These are phyloP conservation scores for Cordyceps militaris DNA, from an alignment of 2,329 filamentous ascomycete species.

Conservation along the genomic window DNA sequence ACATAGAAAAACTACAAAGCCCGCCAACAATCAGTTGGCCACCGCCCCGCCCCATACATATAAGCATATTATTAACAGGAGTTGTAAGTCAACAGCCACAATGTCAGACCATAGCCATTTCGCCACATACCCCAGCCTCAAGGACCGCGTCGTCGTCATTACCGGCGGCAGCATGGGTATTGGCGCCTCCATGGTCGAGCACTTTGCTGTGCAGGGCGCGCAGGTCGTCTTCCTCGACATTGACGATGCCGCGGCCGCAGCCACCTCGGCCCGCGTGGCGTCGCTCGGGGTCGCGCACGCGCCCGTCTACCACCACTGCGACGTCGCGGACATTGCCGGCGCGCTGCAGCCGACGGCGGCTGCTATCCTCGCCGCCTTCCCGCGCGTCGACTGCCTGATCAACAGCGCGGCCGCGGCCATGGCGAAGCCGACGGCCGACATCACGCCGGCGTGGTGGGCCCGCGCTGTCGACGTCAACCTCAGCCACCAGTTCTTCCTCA, in stretches of 20 bases:
- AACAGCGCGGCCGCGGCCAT: slow-evolving; percentile 65
- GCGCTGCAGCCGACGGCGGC: slow-evolving; percentile 25
- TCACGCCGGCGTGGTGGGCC: slow-evolving; percentile 32
- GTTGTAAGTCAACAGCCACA: neutral
- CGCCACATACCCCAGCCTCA: slow-evolving; percentile 30
- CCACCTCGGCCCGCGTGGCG: slow-evolving; percentile 18
- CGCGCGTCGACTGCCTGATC: slow-evolving; percentile 72
- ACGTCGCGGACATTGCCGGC: slow-evolving; percentile 27
- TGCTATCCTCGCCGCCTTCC: slow-evolving; percentile 21
- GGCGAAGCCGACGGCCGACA: slow-evolving; percentile 18
- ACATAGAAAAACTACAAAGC: neutral
- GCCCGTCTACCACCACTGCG: slow-evolving; percentile 32
- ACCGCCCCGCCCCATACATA: too few relatives aligned
- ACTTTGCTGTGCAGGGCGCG: slow-evolving; percentile 32
- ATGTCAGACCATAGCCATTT: slow-evolving; percentile 4
- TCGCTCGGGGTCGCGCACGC: slow-evolving; percentile 16
- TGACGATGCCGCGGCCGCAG: slow-evolving; percentile 21
- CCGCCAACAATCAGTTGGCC: too few relatives aligned
- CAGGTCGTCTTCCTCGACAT: slow-evolving; percentile 34
- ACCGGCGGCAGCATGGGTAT: slow-evolving; percentile 36
- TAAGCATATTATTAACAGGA: too few relatives aligned
- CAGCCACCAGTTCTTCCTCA: slow-evolving; percentile 52
- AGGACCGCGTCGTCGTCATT: slow-evolving; percentile 29
- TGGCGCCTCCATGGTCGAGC: slow-evolving; percentile 31
- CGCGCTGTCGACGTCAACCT: slow-evolving; percentile 33